Evolutionary conservation across 2,329 filamentous ascomycete genomes (phyloP).

Genomic region (Neodidymelliopsis sp.): DNA sequence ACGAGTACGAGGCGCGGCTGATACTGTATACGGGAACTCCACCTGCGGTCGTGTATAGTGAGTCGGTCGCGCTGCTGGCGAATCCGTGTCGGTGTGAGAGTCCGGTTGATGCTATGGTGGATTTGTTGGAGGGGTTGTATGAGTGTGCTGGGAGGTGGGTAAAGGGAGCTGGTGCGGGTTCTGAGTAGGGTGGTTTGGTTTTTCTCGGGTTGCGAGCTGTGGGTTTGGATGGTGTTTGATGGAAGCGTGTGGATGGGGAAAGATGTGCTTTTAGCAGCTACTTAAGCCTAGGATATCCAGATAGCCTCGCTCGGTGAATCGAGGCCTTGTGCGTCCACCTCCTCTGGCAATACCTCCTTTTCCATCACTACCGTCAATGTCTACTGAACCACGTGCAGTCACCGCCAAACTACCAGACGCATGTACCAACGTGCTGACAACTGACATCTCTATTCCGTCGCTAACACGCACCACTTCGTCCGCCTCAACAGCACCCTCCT

Average conservation of each 20-base stretch:
- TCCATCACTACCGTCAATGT: conserved; percentile 4
- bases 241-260: too few relatives aligned
- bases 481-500: conserved; percentile 47
- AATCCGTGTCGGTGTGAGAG: background rate
- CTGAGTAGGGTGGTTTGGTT: too few relatives aligned
- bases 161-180: too few relatives aligned
- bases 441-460: conserved; percentile 17
- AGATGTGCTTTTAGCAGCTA: conserved; percentile 1
- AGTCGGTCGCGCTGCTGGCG: background rate
- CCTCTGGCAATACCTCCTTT: conserved; percentile 6
- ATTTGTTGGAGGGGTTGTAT: conserved; percentile 1
- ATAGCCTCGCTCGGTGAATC: conserved; percentile 30
- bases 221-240: too few relatives aligned
- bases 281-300: conserved; percentile 37
- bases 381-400: conserved; percentile 31
- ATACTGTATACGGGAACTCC: background rate
- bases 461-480: conserved; percentile 39
- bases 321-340: conserved; percentile 22
- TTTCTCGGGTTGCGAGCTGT: too few relatives aligned
- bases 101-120: conserved; percentile 4
- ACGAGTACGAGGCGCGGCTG: background rate
- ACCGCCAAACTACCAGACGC: conserved; percentile 29
- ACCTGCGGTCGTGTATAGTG: background rate
- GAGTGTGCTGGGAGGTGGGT: background rate
- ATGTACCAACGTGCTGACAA: conserved; percentile 38